These are phyloP conservation scores for Camillea tinctor DNA, from an alignment of 2,329 filamentous ascomycete genomes.

Conservation along the genomic window DNA sequence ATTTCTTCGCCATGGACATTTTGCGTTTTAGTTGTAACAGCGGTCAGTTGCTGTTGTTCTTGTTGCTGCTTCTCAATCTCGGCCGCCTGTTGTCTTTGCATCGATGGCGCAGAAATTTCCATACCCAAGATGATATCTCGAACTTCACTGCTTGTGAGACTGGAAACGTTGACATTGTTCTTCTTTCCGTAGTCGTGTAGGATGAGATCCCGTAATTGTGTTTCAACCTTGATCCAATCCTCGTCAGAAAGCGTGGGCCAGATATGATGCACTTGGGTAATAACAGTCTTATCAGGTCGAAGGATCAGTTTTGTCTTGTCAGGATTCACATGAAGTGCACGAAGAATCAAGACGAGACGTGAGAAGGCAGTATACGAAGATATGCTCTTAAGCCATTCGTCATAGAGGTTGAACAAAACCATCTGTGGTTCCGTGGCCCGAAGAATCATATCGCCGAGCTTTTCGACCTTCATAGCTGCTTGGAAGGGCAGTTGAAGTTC, in stretches of 20 bases:
- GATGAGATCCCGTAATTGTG: slow-evolving; percentile 90
- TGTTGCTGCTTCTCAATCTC: slow-evolving; percentile 99
- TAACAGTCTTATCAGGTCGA: slow-evolving; percentile 94
- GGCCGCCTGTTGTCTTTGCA: slow-evolving; percentile 96
- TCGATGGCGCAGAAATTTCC: slow-evolving; percentile 97
- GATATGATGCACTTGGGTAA: slow-evolving; percentile 98
- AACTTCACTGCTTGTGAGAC: slow-evolving; percentile 93
- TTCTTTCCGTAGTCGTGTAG: slow-evolving; percentile 99
- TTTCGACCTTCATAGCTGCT: slow-evolving; percentile 99
- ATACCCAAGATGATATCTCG: slow-evolving; percentile 98
- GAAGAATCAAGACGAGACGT: slow-evolving; percentile 85
- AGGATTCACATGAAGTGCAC: slow-evolving; percentile 93
- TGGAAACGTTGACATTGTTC: slow-evolving; percentile 99
- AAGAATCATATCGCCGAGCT: slow-evolving; percentile 97
- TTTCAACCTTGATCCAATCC: slow-evolving; percentile 99
- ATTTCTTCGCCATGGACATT: slow-evolving; percentile 97
- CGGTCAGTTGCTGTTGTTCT: slow-evolving; percentile 93
- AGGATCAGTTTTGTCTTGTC: slow-evolving; percentile 97
- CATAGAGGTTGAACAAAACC: slow-evolving; percentile 98
- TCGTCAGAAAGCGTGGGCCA: slow-evolving; percentile 94
- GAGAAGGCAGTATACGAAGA: slow-evolving; percentile 99
- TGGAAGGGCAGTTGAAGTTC: slow-evolving; percentile 98
- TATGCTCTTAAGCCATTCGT: slow-evolving; percentile 98
- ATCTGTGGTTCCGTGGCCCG: slow-evolving; percentile 98
- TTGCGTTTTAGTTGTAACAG: slow-evolving; percentile 96